Base-by-base conservation (phyloP, 2,329 filamentous ascomycete genomes). In the Neonectria sp. region DNA sequence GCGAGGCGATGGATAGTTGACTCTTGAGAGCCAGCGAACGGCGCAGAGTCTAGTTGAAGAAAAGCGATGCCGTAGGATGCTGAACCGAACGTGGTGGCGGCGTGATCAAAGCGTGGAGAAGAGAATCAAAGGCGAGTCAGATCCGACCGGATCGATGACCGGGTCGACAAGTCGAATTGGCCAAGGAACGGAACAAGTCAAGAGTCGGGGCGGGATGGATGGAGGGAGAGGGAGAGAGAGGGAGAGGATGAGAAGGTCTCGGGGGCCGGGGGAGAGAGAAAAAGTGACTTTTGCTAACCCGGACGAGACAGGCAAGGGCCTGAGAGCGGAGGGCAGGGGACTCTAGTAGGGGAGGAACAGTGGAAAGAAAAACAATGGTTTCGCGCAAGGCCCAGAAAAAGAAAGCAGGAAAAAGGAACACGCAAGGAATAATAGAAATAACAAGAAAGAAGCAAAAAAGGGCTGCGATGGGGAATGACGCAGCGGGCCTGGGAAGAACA, bases 111-210 rank as follows among this genome's bases (percentile, higher is more conserved):
- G 60, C 63, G 68, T 72, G 65, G 64, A 69, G 65, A 74, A 68
- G 58, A 67, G 25, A 66, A 63, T 67, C 65, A 55, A 65, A 55
- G 56, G 66, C 73, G 72, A 73, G 71, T 68, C 71, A 68, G 65
- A 68, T 59, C 57, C 62, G 63, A 59, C 71, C 61, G 62, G 66
- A 71, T 72, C 64, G 63, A 70, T 60, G 67, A 52, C 69, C 67
- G 60, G 73, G 62, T 70, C 59, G 59, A 70, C 60, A 40, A 67
- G 65, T 70, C 60, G 65, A 69, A 69, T 70, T 65, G 67, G 60
- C 49, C 65, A 69, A 69, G 68, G 59, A 65, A 69, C 57, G 59
- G 63, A 66, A 68, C 60, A 51, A 69, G 63, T 66, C 57, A 62
- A 67, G 55, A 71, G 59, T 65, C 25, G 33, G 65, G 37, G 63